Base-by-base conservation (phyloP, 305 asterid species). In the Solanum hybrid region DNA sequence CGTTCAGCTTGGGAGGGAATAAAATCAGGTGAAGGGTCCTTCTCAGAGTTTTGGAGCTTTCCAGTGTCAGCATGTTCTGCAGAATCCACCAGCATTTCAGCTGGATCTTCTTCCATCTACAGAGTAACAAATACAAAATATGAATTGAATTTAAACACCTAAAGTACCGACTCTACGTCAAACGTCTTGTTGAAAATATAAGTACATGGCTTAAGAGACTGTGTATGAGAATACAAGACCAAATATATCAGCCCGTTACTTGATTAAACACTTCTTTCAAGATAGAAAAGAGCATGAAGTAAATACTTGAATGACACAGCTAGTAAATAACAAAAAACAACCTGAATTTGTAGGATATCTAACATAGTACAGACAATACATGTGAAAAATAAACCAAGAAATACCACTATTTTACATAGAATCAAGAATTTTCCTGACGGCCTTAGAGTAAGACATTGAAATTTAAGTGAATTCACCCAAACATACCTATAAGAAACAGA, bases 101-200 rank as follows among this genome's bases (percentile, higher is more conserved):
- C 94, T 90, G 96, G 97, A 95, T 93, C 92, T 92, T 94, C 98
- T 93, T 96, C 97, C 93, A 93, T 91, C 98, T 96, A 91, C 94
- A 94, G 87, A 79, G 72, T 87, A 92, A 90, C 84, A 89, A 90
- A 91, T 89, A 79, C 72, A 80, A 89, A 38, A 10, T 77, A 91
- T 83, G 83, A 70, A 90, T 88, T 92, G 80, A 87, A 93, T 89
- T 89, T 75, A 34, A 87, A 78, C 51, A 86, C 89, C 93, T 88
- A 91, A 17, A 29, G 68, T 51, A 87, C 90, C 88, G 79, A 86
- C 61, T 87, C 20, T 87, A 83, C 14, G 37, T 84, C 83, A 31
- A 86, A 13, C 12, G 14, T 61, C 37, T 81, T 24, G 70, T 80
- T 33, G 24, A 81, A 81, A 80, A 34, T 31, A 87, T 39, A 31